Conservation (phyloP, 495 filamentous ascomycete genomes). For the Thermochaetoides thermophila region DNA sequence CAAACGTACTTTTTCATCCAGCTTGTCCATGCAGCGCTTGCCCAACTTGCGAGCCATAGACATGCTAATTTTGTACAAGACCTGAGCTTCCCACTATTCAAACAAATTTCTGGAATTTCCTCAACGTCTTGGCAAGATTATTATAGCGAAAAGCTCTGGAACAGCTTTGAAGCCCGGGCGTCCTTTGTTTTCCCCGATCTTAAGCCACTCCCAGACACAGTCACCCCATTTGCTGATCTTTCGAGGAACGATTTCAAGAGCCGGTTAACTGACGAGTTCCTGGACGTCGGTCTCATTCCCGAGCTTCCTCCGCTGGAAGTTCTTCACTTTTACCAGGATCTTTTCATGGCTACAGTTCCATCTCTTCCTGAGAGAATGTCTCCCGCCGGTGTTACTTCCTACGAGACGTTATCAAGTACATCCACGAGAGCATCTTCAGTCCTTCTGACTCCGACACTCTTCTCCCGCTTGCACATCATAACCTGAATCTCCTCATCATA, state of each 20-base stretch:
- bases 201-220: constrained; percentile 7
- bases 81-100: constrained; percentile 8
- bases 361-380: constrained; percentile 1
- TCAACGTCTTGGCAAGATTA: constrained; percentile 6
- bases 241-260: background rate
- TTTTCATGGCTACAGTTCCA: constrained; percentile 9
- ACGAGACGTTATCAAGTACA: constrained; percentile 7
- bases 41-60: background rate
- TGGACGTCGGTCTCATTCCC: constrained; percentile 6
- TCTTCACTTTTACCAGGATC: constrained; percentile 9
- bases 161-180: constrained; percentile 6
- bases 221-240: background rate
- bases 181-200: constrained; percentile 11
- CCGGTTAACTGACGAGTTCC: constrained; percentile 1
- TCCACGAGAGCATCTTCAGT: constrained; percentile 3
- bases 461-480: background rate
- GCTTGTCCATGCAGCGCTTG: constrained; percentile 9
- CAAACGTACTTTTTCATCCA: constrained; percentile 12
- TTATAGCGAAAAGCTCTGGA: constrained; percentile 10
- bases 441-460: background rate
- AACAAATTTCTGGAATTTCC: constrained; percentile 1
- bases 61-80: background rate
- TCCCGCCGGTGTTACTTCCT: constrained; percentile 1
- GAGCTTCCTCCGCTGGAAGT: constrained; percentile 11
- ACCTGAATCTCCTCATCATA: background rate